Evolutionary conservation across 208 protist species (phyloP), one percentile per base, ranked within the genome.

Genomic region (Leishmania major): DNA sequence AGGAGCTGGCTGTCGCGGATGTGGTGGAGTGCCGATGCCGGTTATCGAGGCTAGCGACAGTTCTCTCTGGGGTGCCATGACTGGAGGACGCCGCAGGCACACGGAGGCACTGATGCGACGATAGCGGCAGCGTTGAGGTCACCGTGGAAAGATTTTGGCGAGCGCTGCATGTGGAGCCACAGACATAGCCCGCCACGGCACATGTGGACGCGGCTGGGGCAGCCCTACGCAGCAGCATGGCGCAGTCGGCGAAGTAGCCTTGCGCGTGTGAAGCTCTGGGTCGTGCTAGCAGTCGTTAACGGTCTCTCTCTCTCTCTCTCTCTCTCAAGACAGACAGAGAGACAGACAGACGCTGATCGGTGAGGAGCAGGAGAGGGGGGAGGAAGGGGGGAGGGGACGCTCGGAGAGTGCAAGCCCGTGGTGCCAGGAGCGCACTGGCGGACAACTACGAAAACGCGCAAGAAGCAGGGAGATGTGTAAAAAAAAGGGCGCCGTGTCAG

Each of bases 221-320:
- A 43, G 31, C 35, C 35, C 73, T 77, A 47, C 73, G 73, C 28
- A 77, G 51, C 35, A 55, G 49, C 73, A 77, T 77, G 4, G 73
- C 73, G 15, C n/a, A 37, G 22, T 17, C 73, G 2, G 8, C 31
- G 73, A 40, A 62, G 25, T 19, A 53, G 7, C 11, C 31, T 45
- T 40, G 11, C 31, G 62, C 22, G 62, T 40, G 22, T 10, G 47
- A 8, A 31, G 28, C 45, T 53, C 45, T 19, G 37, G 10, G 22
- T 74, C 22, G 1, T 31, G 11, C 1, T 11, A 51, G 70, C 10
- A 35, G 45, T 31, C 13, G 70, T 35, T 53, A 28, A 45, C 37
- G n/a, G 70, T 53, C 70, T 31, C 70, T 74, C 22, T 73, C 69
- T n/a, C 67, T 71, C 35, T n/a, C 67, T 71, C 35, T 25, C 31